Conservation (phyloP, 768 basidiomycete species). For the Boletus sensibilis region DNA sequence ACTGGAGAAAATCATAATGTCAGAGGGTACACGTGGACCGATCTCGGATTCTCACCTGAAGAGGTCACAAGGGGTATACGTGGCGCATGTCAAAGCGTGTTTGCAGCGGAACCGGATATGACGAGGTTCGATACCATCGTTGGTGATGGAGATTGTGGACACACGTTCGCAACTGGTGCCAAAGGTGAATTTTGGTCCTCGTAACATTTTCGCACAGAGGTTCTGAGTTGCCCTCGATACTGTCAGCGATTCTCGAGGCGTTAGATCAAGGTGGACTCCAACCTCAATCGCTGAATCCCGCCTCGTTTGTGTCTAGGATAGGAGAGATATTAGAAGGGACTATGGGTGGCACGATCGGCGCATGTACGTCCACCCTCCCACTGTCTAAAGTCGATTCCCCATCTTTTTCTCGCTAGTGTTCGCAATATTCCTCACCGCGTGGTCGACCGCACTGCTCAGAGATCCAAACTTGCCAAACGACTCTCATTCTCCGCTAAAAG, state of each 20-base stretch:
- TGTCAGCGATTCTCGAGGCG: conserved; percentile 33
- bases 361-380: conserved; percentile 38
- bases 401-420: conserved; percentile 34
- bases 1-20: no score
- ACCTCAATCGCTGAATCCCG: conserved; percentile 10
- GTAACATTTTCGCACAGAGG: background rate
- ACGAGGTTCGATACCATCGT: conserved; percentile 59
- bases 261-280: conserved; percentile 31
- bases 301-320: conserved; percentile 29
- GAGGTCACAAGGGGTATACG: conserved; percentile 11
- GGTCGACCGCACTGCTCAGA: conserved; percentile 24
- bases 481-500: conserved; percentile 16
- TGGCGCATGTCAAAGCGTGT: conserved; percentile 42
- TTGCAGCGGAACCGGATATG: conserved; percentile 48
- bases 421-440: conserved; percentile 42
- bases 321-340: conserved; percentile 46
- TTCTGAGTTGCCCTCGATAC: background rate
- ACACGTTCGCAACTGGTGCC: conserved; percentile 54
- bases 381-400: background rate
- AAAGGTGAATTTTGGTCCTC: conserved; percentile 24
- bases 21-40: conserved; percentile 2
- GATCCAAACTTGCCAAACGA: background rate
- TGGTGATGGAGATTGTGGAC: conserved; percentile 65
- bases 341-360: conserved; percentile 58
- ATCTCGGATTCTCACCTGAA: conserved; percentile 10